These are phyloP conservation scores for Phylloporus arenicola DNA, from an alignment of 768 basidiomycete genomes.

Conservation along the genomic window DNA sequence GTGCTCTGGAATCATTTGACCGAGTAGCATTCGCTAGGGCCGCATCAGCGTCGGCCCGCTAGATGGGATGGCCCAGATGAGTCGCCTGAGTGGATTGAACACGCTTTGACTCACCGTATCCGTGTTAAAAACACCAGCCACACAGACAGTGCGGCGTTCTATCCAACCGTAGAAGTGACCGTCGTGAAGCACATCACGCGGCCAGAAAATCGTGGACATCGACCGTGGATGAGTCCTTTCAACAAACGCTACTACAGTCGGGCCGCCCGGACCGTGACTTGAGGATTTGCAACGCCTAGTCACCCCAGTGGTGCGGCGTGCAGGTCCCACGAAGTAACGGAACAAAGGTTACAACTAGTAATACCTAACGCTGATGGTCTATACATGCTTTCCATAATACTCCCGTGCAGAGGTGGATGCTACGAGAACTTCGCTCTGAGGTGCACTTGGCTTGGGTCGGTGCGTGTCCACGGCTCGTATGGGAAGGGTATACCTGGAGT, in stretches of 20 bases:
- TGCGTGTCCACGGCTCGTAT: conserved; percentile 95
- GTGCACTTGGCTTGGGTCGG: conserved; percentile 48
- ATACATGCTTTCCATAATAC: conserved; percentile 29
- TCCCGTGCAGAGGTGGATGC: conserved; percentile 28
- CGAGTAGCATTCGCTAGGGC: conserved; percentile 9
- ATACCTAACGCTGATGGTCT: neutral
- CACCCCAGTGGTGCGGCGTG: no score
- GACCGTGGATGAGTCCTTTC: neutral
- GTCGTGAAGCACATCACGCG: conserved; percentile 39
- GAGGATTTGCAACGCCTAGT: no score
- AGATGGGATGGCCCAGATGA: neutral
- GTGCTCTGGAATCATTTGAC: conserved; percentile 14
- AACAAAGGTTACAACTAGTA: no score
- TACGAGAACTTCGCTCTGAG: conserved; percentile 17
- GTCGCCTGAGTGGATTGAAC: neutral
- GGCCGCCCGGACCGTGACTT: conserved; percentile 4
- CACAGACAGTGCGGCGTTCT: conserved; percentile 38
- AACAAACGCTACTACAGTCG: neutral
- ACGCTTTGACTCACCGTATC: conserved; percentile 26
- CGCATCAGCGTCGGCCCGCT: conserved; percentile 15
- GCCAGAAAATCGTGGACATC: conserved; percentile 52
- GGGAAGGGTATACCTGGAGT: conserved; percentile 72
- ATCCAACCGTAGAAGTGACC: conserved; percentile 62
- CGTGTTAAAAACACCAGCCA: conserved; percentile 45
- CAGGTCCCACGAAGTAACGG: no score